Percentiles rank a stretch among this genome's conserved stretches.
These are phyloP conservation scores for Coniosporium apollinis DNA, from an alignment of 495 filamentous ascomycete genomes.

Conservation along the genomic window DNA sequence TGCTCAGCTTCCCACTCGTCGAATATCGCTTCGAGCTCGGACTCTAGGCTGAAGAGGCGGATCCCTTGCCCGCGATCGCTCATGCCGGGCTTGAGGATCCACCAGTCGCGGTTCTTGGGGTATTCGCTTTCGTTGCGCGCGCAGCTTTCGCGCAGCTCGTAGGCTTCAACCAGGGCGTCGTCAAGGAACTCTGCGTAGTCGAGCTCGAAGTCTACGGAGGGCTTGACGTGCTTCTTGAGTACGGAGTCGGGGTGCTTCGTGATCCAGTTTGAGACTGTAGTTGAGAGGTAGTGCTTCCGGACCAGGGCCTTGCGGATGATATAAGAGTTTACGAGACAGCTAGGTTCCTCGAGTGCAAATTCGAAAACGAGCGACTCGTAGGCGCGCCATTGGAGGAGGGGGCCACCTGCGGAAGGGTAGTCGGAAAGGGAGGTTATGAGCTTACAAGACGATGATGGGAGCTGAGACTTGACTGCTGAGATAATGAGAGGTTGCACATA, in stretches of 20 bases:
- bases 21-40: conserved; percentile 67
- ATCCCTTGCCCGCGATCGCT: conserved; percentile 92
- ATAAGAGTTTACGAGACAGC: conserved; percentile 60
- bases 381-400: conserved; percentile 61
- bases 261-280: conserved; percentile 63
- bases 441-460: conserved; percentile 30
- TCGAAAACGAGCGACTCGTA: conserved; percentile 82
- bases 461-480: conserved; percentile 42
- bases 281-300: conserved; percentile 79
- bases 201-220: conserved; percentile 69
- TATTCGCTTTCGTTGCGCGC: conserved; percentile 37
- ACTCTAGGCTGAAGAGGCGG: conserved; percentile 65
- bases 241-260: conserved; percentile 61
- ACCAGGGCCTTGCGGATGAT: conserved; percentile 96
- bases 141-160: conserved; percentile 63
- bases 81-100: conserved; percentile 96
- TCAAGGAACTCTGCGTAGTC: conserved; percentile 96
- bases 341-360: conserved; percentile 43
- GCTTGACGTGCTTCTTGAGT: conserved; percentile 51
- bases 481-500: conserved; percentile 78
- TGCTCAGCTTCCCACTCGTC: conserved; percentile 59
- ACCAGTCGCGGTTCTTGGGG: conserved; percentile 59
- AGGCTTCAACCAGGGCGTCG: conserved; percentile 79
- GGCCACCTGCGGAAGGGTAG: conserved; percentile 27
- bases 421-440: conserved; percentile 30